phyloP scores from a whole-genome alignment of 331 rosid genomes.

The Malus hybrid region DNA sequence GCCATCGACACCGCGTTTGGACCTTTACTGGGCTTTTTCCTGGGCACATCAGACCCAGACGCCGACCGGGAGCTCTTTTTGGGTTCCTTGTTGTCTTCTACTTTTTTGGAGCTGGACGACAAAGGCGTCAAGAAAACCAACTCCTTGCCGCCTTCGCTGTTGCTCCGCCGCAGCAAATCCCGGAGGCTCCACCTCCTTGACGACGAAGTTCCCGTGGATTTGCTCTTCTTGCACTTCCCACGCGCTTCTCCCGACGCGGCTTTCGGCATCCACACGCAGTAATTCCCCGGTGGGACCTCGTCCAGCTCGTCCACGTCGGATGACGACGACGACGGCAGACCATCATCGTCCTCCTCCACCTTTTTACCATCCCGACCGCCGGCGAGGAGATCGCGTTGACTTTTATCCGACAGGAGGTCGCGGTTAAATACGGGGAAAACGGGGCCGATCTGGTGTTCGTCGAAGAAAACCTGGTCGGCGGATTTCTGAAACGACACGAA shows the following conservation, averaged over 20 bases:
- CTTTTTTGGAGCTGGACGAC: constrained; percentile 20
- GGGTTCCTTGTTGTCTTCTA: constrained; percentile 11
- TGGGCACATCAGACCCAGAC: neutral
- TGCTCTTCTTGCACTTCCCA: constrained; percentile 59
- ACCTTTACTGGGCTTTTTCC: neutral
- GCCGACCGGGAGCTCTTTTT: neutral
- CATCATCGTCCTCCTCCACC: neutral
- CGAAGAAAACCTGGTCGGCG: constrained; percentile 23
- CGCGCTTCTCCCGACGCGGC: constrained; percentile 19
- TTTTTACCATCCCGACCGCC: neutral
- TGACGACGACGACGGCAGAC: constrained; percentile 23
- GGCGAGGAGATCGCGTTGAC: neutral
- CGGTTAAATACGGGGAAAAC: constrained; percentile 66
- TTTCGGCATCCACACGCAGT: constrained; percentile 81
- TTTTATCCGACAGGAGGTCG: constrained; percentile 11
- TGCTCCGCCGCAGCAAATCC: constrained; percentile 60
- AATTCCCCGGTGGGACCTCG: constrained; percentile 46
- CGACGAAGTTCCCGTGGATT: constrained; percentile 58
- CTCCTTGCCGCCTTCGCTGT: constrained; percentile 60
- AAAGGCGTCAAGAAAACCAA: constrained; percentile 43
- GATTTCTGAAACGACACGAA: constrained; percentile 44
- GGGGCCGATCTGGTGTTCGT: constrained; percentile 20
- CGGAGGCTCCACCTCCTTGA: constrained; percentile 51
- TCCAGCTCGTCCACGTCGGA: constrained; percentile 50
- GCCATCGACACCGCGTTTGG: constrained; percentile 30